Conservation (phyloP, 169 alveolate genomes). For the Nephromyces sp. region DNA sequence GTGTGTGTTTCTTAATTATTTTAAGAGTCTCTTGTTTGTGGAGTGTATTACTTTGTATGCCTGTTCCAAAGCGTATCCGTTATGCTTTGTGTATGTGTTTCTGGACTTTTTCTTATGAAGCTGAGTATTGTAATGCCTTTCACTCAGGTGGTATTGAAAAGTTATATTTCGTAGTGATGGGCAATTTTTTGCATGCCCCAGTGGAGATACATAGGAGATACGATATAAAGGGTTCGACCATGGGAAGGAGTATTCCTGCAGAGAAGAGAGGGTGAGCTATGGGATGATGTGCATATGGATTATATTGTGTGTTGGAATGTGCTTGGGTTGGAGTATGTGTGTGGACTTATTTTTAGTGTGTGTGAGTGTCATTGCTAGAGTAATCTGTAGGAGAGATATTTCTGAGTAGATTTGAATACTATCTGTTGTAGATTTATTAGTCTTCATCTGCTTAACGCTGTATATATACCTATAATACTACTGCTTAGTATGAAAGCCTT, state of each 20-base stretch:
- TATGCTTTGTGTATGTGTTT: too few species aligned
- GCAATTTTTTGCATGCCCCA: constrained; percentile 85
- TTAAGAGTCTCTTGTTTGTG: too few species aligned
- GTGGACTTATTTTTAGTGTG: neutral
- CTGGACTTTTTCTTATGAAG: too few species aligned
- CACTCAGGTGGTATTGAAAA: too few species aligned
- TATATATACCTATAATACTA: too few species aligned
- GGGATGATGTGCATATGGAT: neutral
- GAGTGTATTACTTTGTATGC: too few species aligned
- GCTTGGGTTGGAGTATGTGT: too few species aligned
- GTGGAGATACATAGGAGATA: constrained; percentile 54
- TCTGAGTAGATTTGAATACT: neutral
- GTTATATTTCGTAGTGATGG: constrained; percentile 89
- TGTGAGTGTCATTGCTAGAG: neutral
- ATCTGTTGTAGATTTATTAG: neutral
- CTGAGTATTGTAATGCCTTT: too few species aligned
- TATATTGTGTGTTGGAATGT: neutral
- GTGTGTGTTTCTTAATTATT: too few species aligned
- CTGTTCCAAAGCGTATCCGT: too few species aligned
- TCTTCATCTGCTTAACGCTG: too few species aligned
- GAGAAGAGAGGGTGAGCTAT: constrained; percentile 17
- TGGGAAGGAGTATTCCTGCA: constrained; percentile 28
- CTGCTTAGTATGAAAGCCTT: too few species aligned
- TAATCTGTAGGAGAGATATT: neutral
- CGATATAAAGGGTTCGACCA: constrained; percentile 40